These are phyloP conservation scores for Fusarium sp. DNA, from an alignment of 2,329 filamentous ascomycete genomes.

Conservation along the genomic window DNA sequence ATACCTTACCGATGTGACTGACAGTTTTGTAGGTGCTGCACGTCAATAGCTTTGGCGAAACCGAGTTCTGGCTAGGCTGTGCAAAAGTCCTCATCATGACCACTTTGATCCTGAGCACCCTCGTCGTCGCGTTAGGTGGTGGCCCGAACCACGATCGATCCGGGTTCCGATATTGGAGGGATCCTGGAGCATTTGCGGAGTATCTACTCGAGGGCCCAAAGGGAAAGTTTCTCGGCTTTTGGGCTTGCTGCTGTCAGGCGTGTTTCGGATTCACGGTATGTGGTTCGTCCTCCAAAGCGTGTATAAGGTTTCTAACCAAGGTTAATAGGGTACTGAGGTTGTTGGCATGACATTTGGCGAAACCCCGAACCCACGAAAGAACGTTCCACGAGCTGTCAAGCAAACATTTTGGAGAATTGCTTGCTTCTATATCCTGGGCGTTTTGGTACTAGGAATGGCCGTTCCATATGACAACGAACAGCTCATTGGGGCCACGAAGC, in stretches of 20 bases:
- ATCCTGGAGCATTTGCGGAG: conserved; percentile 60
- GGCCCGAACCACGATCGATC: conserved; percentile 56
- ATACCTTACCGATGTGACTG: not conserved
- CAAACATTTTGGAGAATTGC: conserved; percentile 49
- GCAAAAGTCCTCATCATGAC: conserved; percentile 63
- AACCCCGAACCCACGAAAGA: conserved; percentile 46
- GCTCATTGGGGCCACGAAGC: conserved; percentile 33
- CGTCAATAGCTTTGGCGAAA: conserved; percentile 62
- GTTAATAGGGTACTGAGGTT: conserved; percentile 25
- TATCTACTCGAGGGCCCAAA: conserved; percentile 53
- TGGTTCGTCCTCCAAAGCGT: no score
- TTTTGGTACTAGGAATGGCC: conserved; percentile 45
- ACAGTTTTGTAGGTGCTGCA: conserved; percentile 47
- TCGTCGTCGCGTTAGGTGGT: conserved; percentile 58
- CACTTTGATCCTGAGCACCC: conserved; percentile 52
- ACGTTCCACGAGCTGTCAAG: conserved; percentile 43
- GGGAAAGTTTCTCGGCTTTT: conserved; percentile 59
- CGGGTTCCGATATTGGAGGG: conserved; percentile 62
- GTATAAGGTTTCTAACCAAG: no score
- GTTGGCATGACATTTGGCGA: conserved; percentile 43
- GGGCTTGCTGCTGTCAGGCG: conserved; percentile 57
- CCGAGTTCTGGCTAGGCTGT: conserved; percentile 64
- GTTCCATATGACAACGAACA: conserved; percentile 45
- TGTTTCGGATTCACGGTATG: conserved; percentile 54
- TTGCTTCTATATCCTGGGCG: conserved; percentile 47